Evolutionary conservation across 345 rosid species (phyloP), one percentile per base, ranked within the genome.

Genomic region (Aquilaria malaccensis): DNA sequence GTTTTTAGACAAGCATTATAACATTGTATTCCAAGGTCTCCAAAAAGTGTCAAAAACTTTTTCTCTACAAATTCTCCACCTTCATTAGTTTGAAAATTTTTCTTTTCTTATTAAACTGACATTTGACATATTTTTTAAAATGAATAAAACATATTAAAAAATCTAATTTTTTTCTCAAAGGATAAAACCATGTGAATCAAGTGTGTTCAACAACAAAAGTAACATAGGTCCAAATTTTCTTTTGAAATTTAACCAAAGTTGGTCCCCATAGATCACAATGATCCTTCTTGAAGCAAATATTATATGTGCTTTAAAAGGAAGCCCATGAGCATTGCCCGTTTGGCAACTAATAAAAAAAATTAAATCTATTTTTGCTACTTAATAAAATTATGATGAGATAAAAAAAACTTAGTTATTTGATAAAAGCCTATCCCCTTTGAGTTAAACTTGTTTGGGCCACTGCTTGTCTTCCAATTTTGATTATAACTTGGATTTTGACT

Each of bases 251-350:
- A 15, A 61, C 3, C 0, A 9, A 48, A 2, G 49, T 6, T 9
- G 15, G 30, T n/a, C 54, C 55, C 55, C 33, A 64, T 33, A 64
- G 30, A 14, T 64, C 61, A 64, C 33, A 56, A 64, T 55, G 15
- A 13, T 31, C 14, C 15, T 55, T 55, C 2, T n/a, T 7, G 49
- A 55, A 6, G 2, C 5, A 10, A 0, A 14, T 30, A 2, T 55
- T 22, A 45, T 45, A 46, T 4, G 9, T 30, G 0, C 7, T 5
- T 31, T 9, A 55, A 64, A 55, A 46, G 48, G 32, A 13, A 64
- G 61, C 10, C n/a, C 14, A 33, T 7, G 54, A 3, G 32, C 9
- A 43, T 47, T 55, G 3, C 67, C 45, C n/a, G 55, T 2, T 9
- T 55, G 54, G 32, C 47, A 47, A 64, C 32, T 22, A 14, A 64